Conservation (phyloP, 768 basidiomycete genomes). For the Agrocybe praecox region DNA sequence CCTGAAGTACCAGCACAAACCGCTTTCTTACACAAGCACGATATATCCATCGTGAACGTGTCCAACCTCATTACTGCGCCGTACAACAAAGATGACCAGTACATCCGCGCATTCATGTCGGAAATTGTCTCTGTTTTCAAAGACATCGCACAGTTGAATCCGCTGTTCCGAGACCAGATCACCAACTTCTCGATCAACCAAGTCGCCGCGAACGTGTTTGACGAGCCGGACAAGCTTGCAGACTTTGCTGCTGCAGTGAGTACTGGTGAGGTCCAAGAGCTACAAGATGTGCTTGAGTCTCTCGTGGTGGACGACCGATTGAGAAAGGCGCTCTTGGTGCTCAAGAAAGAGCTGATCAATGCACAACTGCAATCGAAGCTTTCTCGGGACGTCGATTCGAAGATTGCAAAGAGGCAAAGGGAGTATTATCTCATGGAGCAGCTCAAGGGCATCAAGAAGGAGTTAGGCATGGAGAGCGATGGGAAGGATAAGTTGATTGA, state of each 20-base stretch:
- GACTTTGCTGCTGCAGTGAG: constrained; percentile 98
- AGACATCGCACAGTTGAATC: constrained; percentile 96
- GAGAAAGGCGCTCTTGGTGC: constrained; percentile 85
- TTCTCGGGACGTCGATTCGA: constrained; percentile 88
- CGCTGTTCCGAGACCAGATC: constrained; percentile 97
- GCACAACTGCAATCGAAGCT: constrained; percentile 94
- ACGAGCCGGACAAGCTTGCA: constrained; percentile 95
- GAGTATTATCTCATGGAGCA: constrained; percentile 98
- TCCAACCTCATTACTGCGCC: constrained; percentile 81
- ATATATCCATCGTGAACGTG: constrained; percentile 87
- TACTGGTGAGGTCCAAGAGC: constrained; percentile 87
- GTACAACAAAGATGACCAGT: constrained; percentile 92
- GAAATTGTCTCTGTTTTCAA: constrained; percentile 98
- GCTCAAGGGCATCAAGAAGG: constrained; percentile 94
- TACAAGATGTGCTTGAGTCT: constrained; percentile 92
- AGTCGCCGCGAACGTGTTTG: constrained; percentile 90
- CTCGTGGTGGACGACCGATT: constrained; percentile 86
- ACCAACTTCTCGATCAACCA: constrained; percentile 95
- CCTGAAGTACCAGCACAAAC: constrained; percentile 70
- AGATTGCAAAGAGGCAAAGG: constrained; percentile 91
- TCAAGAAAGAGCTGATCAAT: constrained; percentile 98
- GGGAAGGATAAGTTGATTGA: constrained; percentile 95
- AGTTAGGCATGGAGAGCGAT: constrained; percentile 92
- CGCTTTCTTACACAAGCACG: constrained; percentile 79
- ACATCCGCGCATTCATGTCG: constrained; percentile 93